Percentiles rank a stretch among this genome's conserved stretches.
Evolutionary conservation across 2,329 filamentous ascomycete genomes (phyloP).

Genomic region (Paraconiothyrium brasiliense): DNA sequence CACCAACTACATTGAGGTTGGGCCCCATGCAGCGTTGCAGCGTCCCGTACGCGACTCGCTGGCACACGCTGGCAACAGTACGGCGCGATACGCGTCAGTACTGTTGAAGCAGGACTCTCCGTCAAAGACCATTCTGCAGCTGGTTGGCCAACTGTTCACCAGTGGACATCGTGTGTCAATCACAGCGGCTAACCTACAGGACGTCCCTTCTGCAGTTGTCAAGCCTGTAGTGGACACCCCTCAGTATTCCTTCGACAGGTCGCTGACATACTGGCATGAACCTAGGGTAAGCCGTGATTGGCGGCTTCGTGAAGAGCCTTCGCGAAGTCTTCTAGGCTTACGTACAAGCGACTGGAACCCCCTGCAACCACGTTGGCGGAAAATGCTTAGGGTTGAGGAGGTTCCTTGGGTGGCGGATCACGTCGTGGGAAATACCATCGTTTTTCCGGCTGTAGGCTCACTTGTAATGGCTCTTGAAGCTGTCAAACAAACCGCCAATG

Average conservation of each 20-base stretch:
- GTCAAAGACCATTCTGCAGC: background rate
- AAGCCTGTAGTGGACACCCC: background rate
- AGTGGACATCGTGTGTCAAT: background rate
- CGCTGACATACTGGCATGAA: conserved; percentile 32
- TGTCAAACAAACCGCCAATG: background rate
- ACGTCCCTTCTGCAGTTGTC: background rate
- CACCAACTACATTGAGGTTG: conserved; percentile 34
- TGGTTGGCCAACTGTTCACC: background rate
- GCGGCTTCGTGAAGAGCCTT: conserved; percentile 8
- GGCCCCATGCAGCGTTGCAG: conserved; percentile 44
- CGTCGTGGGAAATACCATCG: conserved; percentile 20
- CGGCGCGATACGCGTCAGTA: no score
- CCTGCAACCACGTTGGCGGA: conserved; percentile 53
- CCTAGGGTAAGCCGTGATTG: conserved; percentile 21
- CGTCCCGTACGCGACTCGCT: conserved; percentile 27
- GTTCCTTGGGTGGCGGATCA: conserved; percentile 36
- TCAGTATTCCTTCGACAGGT: conserved; percentile 35
- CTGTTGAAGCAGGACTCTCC: no score
- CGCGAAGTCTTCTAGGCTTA: conserved; percentile 27
- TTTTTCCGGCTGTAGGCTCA: conserved; percentile 36
- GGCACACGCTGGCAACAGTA: no score
- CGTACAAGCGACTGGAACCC: conserved; percentile 32
- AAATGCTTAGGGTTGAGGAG: conserved; percentile 46
- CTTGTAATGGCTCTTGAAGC: background rate
- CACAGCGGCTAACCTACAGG: background rate